Evolutionary conservation across 352 stramenopile genomes (phyloP).

Genomic region (Thalassiosira exigua): DNA sequence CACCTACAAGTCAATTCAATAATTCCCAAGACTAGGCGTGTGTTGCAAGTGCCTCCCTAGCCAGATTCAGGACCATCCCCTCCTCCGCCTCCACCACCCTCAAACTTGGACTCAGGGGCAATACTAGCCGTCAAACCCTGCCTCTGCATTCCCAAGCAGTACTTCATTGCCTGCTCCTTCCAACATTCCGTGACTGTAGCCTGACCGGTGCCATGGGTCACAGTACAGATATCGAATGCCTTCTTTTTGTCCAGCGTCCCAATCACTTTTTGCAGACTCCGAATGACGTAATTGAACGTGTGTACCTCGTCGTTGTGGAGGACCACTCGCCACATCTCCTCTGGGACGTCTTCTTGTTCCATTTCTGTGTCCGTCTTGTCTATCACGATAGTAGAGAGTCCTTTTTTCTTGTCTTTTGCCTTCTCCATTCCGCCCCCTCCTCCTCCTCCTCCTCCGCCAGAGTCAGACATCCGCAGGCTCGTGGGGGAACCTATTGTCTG

Average conservation of each 20-base stretch:
- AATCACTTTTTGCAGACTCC: conserved; percentile 85
- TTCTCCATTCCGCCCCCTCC: conserved; percentile 60
- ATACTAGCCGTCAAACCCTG: conserved; percentile 87
- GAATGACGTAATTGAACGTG: conserved; percentile 88
- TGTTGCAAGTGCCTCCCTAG: no score
- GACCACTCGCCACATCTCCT: conserved; percentile 85
- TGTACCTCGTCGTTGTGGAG: conserved; percentile 89
- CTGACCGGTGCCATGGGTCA: conserved; percentile 85
- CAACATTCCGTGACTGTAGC: conserved; percentile 86
- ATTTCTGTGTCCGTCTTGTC: conserved; percentile 72
- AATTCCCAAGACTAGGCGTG: no score
- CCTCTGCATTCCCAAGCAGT: conserved; percentile 86
- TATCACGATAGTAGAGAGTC: conserved; percentile 60
- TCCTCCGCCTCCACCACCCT: conserved; percentile 69
- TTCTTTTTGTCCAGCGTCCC: conserved; percentile 82
- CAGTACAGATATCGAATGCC: conserved; percentile 85
- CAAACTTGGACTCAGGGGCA: conserved; percentile 85
- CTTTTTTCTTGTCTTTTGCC: conserved; percentile 65
- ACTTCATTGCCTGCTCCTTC: conserved; percentile 86
- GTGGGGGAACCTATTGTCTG: no score
- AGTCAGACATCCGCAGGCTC: conserved; percentile 68
- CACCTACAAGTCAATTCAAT: no score
- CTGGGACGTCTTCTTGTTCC: conserved; percentile 71
- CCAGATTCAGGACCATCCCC: conserved; percentile 38
- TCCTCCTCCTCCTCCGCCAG: conserved; percentile 31